Base-by-base conservation (phyloP, 192 early-diverging fungal genomes). In the Backusella australiensis region DNA sequence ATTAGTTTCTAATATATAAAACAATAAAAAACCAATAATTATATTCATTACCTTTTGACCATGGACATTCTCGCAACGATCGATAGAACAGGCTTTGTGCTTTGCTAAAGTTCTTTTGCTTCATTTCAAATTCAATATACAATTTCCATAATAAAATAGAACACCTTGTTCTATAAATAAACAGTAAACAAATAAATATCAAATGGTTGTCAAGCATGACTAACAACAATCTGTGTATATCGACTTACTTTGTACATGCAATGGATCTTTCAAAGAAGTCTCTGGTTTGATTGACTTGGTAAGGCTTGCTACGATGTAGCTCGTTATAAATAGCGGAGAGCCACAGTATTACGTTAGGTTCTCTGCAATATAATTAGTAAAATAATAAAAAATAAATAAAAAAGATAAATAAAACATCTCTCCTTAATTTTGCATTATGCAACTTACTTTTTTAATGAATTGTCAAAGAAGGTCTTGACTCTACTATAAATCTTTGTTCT, bases 61-160 rank as follows among this genome's bases (percentile, higher is more conserved):
- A 92, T 11, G 91, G 91, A 82, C 91, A 92, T 67, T 87, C 85
- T 53, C 85, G 84, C 11, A 92, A 75, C 12, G 91, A 86, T 6
- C 87, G 80, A 77, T 86, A 91, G 42, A 89, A 85, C 26, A 92
- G 63, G 34, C 77, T 59, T 34, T 89, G 89, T 15, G 87, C 89
- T 73, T 75, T 81, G 9, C 66, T 70, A 12, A 66, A 12, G 49
- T 87, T 77, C 5, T 79, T 82, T 66, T 86, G 53, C n/a, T 75
- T 74, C 9, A 85, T 75, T 75, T 92, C 91, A 77, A 89, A 87
- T 56, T 88, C 63, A 71, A 92, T 89, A 77, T 89, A 89, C 3
- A 90, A 78, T 34, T 79, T 84, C 91, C 91, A 92, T 46, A 92
- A 71, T 11, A 86, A 72, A 39, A 86, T 75, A 9, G 84, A 88